Conservation (phyloP, 805 yeast species). For the Schwanniomyces occidentalis region DNA sequence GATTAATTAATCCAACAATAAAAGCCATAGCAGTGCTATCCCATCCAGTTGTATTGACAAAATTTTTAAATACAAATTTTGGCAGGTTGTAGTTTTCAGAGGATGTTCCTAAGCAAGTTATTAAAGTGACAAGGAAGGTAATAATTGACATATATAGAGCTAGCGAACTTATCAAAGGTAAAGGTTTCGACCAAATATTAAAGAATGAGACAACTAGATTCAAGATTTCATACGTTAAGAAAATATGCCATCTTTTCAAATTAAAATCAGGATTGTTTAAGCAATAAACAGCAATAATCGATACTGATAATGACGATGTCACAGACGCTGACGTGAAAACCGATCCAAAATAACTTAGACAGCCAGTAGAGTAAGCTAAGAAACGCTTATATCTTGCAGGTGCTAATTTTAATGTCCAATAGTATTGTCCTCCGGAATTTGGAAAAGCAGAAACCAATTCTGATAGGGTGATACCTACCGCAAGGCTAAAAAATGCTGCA, state of each 20-base stretch:
- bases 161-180: slow-evolving; percentile 35
- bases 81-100: slow-evolving; percentile 33
- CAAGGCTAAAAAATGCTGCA: slow-evolving; percentile 34
- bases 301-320: slow-evolving; percentile 35
- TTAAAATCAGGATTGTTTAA: slow-evolving; percentile 35
- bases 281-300: slow-evolving; percentile 38
- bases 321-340: slow-evolving; percentile 42
- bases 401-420: slow-evolving; percentile 41
- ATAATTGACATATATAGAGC: slow-evolving; percentile 36
- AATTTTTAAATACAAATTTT: slow-evolving; percentile 20
- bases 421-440: slow-evolving; percentile 45
- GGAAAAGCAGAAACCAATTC: slow-evolving; percentile 43
- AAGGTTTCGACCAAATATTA: slow-evolving; percentile 36
- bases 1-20: slow-evolving; percentile 39
- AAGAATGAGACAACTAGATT: slow-evolving; percentile 32
- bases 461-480: slow-evolving; percentile 39
- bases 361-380: slow-evolving; percentile 40
- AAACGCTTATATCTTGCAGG: slow-evolving; percentile 38
- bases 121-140: slow-evolving; percentile 34
- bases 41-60: slow-evolving; percentile 27
- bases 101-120: slow-evolving; percentile 41
- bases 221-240: slow-evolving; percentile 36
- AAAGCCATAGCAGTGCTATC: slow-evolving; percentile 34
- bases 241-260: slow-evolving; percentile 36
- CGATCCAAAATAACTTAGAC: slow-evolving; percentile 45